Base-by-base conservation (phyloP, 2,329 filamentous ascomycete species). In the Neoarthrinium moseri region DNA sequence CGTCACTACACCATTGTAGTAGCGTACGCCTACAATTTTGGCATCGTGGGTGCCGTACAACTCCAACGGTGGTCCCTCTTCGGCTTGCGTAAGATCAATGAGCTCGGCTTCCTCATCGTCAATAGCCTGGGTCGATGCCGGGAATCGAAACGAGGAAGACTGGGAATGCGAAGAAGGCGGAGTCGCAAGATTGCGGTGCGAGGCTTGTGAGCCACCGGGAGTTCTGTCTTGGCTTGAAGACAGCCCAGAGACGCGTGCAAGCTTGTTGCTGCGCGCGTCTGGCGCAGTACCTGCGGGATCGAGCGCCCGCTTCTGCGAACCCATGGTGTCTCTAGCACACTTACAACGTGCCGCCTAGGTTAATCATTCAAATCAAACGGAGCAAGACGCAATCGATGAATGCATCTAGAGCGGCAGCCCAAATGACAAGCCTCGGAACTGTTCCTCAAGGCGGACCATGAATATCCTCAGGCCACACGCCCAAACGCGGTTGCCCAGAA, bases 1-100 rank as follows among this genome's bases (percentile, higher is more conserved):
- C 8, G 72, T 83, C 12, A 81, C 81, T 50, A 75, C 66, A 4
- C 82, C 82, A 45, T 65, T 63, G 58, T 87, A 86, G 58, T 77
- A 62, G 39, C 59, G 51, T 12, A 65, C 56, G 2, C 81, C 82
- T 2, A 85, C 81, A 40, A 84, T 80, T 45, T 82, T 83, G 15
- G 70, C 72, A 15, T 71, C 65, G 35, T 75, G 60, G 12, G 63
- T 67, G 8, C 75, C 74, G 40, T 80, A 80, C 10, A 77, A 57
- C 50, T 80, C 75, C 12, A 61, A 45, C 3, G 46, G 47, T 11
- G 68, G 66, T 2, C 60, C 66, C 20, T 76, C 69, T 21, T 68
- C 63, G 5, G 62, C 62, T 54, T 77, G 74, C 1, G 71, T 73
- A 27, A 74, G 56, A 38, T 74, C 73, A 23, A 73, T 52, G 10